A percentile compares a stretch with the other conserved stretches of the same genome.
These are phyloP conservation scores for Populus alba DNA, from an alignment of 345 rosid species.

Conservation along the genomic window DNA sequence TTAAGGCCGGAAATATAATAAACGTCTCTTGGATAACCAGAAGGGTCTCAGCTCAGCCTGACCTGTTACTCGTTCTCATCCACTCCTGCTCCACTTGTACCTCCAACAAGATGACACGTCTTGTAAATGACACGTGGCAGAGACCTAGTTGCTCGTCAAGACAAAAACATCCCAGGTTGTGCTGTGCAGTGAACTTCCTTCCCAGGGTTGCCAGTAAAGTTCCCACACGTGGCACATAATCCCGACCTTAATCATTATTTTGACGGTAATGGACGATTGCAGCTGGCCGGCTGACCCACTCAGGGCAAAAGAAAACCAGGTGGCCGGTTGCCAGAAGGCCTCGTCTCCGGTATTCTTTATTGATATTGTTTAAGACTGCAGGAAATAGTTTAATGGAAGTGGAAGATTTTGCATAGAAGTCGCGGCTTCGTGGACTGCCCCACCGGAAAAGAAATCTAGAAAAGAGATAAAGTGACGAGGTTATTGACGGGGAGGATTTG, in stretches of 20 bases:
- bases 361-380: background rate
- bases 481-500: background rate
- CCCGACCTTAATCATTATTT: background rate
- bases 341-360: background rate
- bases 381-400: too few species aligned
- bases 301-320: background rate
- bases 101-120: background rate
- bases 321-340: background rate
- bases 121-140: background rate
- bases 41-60: constrained; percentile 10
- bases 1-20: background rate
- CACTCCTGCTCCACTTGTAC: background rate
- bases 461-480: background rate
- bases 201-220: background rate
- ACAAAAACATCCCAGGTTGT: background rate
- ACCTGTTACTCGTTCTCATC: constrained; percentile 14
- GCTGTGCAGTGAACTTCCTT: too few species aligned
- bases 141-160: background rate
- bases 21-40: constrained; percentile 10
- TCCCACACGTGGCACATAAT: background rate
- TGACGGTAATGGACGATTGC: background rate
- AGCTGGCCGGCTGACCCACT: background rate
- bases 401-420: background rate
- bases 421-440: background rate
- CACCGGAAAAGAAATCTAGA: background rate